phyloP scores from a whole-genome alignment of 2,329 filamentous ascomycete genomes.

The Fusarium floridanum region DNA sequence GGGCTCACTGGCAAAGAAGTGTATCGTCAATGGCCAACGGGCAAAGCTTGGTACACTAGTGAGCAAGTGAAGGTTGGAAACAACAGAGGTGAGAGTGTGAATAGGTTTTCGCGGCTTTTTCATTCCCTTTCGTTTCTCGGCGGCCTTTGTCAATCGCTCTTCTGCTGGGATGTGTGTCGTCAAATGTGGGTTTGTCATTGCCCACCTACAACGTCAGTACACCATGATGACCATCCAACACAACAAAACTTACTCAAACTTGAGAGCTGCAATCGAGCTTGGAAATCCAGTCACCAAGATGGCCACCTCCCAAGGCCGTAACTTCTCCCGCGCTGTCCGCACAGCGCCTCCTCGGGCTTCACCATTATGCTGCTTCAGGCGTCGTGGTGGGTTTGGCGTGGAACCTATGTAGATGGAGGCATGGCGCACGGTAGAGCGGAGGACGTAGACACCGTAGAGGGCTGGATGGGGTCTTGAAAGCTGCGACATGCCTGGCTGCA shows the following conservation, averaged over 20 bases:
- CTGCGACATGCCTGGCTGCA: conserved; percentile 53
- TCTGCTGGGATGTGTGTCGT: conserved; percentile 81
- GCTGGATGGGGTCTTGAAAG: conserved; percentile 77
- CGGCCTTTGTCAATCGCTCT: conserved; percentile 69
- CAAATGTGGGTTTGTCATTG: conserved; percentile 86
- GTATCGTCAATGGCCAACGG: conserved; percentile 84
- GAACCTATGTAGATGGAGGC: conserved; percentile 88
- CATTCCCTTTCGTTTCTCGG: conserved; percentile 61
- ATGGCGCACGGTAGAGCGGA: conserved; percentile 83
- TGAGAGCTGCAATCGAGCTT: conserved; percentile 85
- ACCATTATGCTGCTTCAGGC: conserved; percentile 94
- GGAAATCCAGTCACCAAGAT: conserved; percentile 90
- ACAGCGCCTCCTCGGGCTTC: conserved; percentile 82
- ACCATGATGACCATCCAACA: background rate
- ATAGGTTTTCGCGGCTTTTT: conserved; percentile 69
- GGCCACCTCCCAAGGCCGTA: conserved; percentile 93
- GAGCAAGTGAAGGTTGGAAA: conserved; percentile 86
- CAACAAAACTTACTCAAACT: conserved; percentile 83
- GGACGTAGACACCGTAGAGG: conserved; percentile 92
- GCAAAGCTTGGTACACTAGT: conserved; percentile 83
- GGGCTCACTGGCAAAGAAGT: conserved; percentile 82
- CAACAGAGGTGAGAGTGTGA: conserved; percentile 73
- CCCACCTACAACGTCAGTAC: conserved; percentile 74
- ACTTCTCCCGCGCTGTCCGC: conserved; percentile 74
- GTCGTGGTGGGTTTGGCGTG: conserved; percentile 87